These are phyloP conservation scores for Aspergillus brunneoviolaceus DNA, from an alignment of 2,329 filamentous ascomycete species.

Conservation along the genomic window DNA sequence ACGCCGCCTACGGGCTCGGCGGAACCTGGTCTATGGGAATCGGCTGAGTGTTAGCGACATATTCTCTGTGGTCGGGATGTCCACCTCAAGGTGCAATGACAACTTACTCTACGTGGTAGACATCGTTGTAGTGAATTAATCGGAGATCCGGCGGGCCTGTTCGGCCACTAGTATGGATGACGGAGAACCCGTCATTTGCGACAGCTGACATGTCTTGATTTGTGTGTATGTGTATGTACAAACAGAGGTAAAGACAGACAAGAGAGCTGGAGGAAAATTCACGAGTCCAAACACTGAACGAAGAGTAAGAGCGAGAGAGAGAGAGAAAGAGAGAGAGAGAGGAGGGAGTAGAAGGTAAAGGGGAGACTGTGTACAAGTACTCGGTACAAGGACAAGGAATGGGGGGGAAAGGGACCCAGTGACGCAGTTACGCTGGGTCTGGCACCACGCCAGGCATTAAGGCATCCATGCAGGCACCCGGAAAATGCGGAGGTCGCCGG, in stretches of 20 bases:
- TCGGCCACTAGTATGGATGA: constrained; percentile 46
- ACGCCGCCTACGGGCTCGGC: constrained; percentile 81
- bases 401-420: neutral
- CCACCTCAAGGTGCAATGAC: neutral
- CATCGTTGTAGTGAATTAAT: constrained; percentile 90
- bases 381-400: neutral
- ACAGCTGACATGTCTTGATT: constrained; percentile 27
- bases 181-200: constrained; percentile 36
- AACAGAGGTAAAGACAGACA: neutral
- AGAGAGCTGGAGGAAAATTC: neutral
- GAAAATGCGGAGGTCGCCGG: neutral
- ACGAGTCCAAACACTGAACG: neutral
- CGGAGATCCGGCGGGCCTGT: constrained; percentile 66
- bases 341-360: constrained; percentile 4
- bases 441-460: constrained; percentile 1
- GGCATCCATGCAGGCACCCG: constrained; percentile 4
- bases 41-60: neutral
- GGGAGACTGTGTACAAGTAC: neutral
- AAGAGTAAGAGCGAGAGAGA: neutral
- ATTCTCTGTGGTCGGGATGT: neutral
- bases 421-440: neutral
- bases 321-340: neutral
- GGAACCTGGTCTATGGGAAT: constrained; percentile 52
- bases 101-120: constrained; percentile 76
- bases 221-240: no score